These are phyloP conservation scores for Entomortierella lignicola DNA, from an alignment of 192 early-diverging fungal genomes.

Conservation along the genomic window DNA sequence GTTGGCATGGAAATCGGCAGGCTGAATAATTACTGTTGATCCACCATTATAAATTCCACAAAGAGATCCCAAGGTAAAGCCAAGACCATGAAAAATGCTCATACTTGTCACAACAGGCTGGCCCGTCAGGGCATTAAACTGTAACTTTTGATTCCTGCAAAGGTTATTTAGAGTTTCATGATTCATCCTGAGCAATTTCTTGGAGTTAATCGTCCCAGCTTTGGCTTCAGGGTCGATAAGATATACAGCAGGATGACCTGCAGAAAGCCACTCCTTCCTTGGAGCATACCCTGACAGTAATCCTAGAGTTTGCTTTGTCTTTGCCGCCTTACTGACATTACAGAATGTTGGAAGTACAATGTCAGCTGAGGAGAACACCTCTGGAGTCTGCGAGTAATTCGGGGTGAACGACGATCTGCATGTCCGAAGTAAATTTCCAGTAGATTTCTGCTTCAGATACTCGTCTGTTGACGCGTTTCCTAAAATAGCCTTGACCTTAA, in stretches of 20 bases:
- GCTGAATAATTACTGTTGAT: conserved; percentile 42
- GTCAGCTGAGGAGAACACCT: conserved; percentile 43
- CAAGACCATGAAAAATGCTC: conserved; percentile 46
- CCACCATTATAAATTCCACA: conserved; percentile 50
- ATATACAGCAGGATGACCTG: conserved; percentile 66
- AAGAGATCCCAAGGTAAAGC: conserved; percentile 42
- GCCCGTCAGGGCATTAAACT: conserved; percentile 59
- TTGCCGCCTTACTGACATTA: conserved; percentile 73
- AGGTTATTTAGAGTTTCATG: conserved; percentile 68
- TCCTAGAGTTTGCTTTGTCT: conserved; percentile 64
- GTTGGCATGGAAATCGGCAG: conserved; percentile 40
- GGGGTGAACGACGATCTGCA: conserved; percentile 62
- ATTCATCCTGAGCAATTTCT: conserved; percentile 52
- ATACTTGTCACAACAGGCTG: conserved; percentile 52
- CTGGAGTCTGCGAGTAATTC: conserved; percentile 54
- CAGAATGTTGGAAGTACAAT: conserved; percentile 64
- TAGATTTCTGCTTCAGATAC: conserved; percentile 64
- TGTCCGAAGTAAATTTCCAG: conserved; percentile 59
- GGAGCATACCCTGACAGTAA: conserved; percentile 66
- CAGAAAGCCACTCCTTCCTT: conserved; percentile 64
- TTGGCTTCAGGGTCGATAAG: conserved; percentile 51
- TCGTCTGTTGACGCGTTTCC: conserved; percentile 65
- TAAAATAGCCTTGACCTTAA: conserved; percentile 67
- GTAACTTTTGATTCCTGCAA: conserved; percentile 68
- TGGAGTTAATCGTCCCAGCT: conserved; percentile 18